Base-by-base conservation (phyloP, 129 eudicot species). In the Chrysanthemum seticuspe region DNA sequence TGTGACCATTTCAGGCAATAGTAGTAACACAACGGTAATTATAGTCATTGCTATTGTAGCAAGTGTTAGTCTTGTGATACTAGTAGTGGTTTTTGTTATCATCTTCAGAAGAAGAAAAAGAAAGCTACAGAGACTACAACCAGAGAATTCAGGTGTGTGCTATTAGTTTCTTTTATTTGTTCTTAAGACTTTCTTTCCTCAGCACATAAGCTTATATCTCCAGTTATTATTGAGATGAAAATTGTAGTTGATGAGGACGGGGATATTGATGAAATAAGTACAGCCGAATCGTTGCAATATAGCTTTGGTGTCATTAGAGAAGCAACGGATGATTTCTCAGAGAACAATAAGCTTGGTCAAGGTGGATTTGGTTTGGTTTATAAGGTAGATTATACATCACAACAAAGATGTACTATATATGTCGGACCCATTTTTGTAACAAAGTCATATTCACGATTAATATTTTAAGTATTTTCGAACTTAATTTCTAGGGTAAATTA, bases 321-420 rank as follows among this genome's bases (percentile, higher is more conserved):
- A 40, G 47, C 47, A 40, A 40, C 47, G 2, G 47, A 40, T 40
- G 47, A 40, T 40, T 40, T 40, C 47, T 40, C 47, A 10, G 47
- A 40, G 47, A 40, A 40, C 47, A 40, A 40, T 40, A 40, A 40
- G 47, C 47, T 40, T 40, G 47, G 10, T 40, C 47, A 40, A 40
- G 89, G 89, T 79, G 86, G 86, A 71, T 85, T 82, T 65, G 89
- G 84, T 53, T 64, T 52, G 23, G 84, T 85, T 40, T 85, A 82
- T 74, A 82, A 85, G 84, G 89, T 85, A 64, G 75, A 58, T 9
- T 54, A 65, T 4, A 13, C 16, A 58, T 40, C 48, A 36, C 13
- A 45, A 7, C 5, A 6, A 47, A 62, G 13, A 16, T 15, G 12
- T 2, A 40, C 47, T 40, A 6, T 9, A 45, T 23, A 67, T 18